Percentiles rank a stretch among this genome's conserved stretches.
Evolutionary conservation across 768 basidiomycete species (phyloP).

Genomic region (Asterophora parasitica): DNA sequence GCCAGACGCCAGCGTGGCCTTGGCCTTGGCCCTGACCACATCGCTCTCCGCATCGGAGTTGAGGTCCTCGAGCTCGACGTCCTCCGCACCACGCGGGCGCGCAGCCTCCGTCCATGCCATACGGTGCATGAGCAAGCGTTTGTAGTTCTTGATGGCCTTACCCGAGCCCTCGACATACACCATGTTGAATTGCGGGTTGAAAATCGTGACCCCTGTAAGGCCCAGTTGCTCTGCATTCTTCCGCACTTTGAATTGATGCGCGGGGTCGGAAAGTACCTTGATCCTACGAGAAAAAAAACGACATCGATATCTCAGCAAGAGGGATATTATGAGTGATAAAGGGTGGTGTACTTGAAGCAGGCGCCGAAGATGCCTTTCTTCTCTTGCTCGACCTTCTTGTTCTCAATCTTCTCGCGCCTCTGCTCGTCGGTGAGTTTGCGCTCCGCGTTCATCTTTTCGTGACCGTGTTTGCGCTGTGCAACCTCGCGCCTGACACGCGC

Average conservation of each 20-base stretch:
- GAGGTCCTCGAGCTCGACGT: slow-evolving; percentile 59
- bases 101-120: slow-evolving; percentile 94
- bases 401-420: slow-evolving; percentile 79
- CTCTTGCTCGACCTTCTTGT: slow-evolving; percentile 84
- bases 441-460: slow-evolving; percentile 92
- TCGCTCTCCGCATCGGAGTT: slow-evolving; percentile 37
- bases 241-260: slow-evolving; percentile 93
- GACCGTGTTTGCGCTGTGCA: slow-evolving; percentile 78
- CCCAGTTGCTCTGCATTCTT: slow-evolving; percentile 93
- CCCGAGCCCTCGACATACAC: slow-evolving; percentile 91
- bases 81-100: slow-evolving; percentile 68
- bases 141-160: slow-evolving; percentile 85
- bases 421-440: slow-evolving; percentile 92
- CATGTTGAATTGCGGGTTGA: slow-evolving; percentile 85
- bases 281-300: slow-evolving; percentile 45
- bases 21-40: slow-evolving; percentile 34
- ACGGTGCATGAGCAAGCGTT: slow-evolving; percentile 77
- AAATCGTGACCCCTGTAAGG: slow-evolving; percentile 85
- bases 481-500: slow-evolving; percentile 93
- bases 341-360: slow-evolving; percentile 77
- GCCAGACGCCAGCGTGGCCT: slow-evolving; percentile 16
- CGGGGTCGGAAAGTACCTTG: slow-evolving; percentile 82
- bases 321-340: neutral
- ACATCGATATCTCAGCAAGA: neutral
- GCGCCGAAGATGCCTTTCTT: slow-evolving; percentile 78